phyloP scores from a whole-genome alignment of 176 grass and related monocot species.

The Phragmites australis region DNA sequence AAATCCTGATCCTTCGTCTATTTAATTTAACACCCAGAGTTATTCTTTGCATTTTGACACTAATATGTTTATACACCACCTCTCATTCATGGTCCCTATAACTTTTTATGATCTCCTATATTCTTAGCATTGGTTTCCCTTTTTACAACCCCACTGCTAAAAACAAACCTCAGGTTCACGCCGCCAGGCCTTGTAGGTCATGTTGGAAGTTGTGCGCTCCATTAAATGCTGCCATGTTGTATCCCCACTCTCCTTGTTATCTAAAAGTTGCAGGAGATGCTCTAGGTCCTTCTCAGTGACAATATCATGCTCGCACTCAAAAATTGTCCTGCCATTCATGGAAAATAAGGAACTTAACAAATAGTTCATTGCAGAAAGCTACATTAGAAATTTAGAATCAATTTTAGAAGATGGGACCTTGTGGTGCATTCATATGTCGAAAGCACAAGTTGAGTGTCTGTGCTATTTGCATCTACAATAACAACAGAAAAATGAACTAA shows the following conservation, averaged over 20 bases:
- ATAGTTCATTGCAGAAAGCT: slow-evolving; percentile 6
- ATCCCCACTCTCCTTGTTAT: slow-evolving; percentile 73
- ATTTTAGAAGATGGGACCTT: not conserved
- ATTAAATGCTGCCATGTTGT: slow-evolving; percentile 84
- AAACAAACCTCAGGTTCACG: slow-evolving; percentile 82
- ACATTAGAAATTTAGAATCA: not conserved
- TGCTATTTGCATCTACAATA: not conserved
- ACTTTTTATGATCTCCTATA: not conserved
- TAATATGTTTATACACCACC: not conserved
- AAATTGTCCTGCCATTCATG: slow-evolving; percentile 37
- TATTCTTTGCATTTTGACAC: slow-evolving; percentile 10
- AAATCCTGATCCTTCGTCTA: not conserved
- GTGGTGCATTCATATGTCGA: not conserved
- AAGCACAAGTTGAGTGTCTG: not conserved
- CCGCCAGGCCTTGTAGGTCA: slow-evolving; percentile 95
- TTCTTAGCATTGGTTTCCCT: not conserved
- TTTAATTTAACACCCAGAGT: slow-evolving; percentile 20
- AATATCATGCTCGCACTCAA: slow-evolving; percentile 53
- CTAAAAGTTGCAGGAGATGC: slow-evolving; percentile 79
- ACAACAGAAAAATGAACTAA: not conserved
- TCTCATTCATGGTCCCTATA: not conserved
- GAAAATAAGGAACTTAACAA: slow-evolving; percentile 5
- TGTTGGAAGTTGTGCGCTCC: slow-evolving; percentile 85
- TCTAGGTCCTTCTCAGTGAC: slow-evolving; percentile 81
- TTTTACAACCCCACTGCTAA: not conserved